Conservation (phyloP, 1,139 yeast genomes). For the Yamadazyma pseudoaaseri region DNA sequence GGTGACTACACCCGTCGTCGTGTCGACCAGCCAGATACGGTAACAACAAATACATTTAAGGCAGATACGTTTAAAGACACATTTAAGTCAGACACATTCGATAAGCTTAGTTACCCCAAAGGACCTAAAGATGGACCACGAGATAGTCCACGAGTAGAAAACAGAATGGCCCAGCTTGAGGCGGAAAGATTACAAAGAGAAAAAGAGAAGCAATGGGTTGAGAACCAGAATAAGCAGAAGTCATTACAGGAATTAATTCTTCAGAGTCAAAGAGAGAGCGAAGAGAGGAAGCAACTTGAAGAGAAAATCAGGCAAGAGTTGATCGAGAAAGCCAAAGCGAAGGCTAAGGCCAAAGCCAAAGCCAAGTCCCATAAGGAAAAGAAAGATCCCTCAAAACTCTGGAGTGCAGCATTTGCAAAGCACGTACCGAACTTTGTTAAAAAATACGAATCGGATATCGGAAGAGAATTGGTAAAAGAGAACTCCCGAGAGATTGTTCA, state of each 20-base stretch:
- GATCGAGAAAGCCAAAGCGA: conserved; percentile 11
- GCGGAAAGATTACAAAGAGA: conserved; percentile 33
- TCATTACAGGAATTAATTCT: conserved; percentile 37
- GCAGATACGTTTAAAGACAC: too few relatives aligned
- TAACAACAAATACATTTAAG: neutral
- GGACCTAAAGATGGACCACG: conserved; percentile 6
- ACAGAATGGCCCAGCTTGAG: conserved; percentile 30
- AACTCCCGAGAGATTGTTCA: conserved; percentile 79
- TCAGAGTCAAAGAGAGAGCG: conserved; percentile 31
- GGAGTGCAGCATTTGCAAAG: conserved; percentile 68
- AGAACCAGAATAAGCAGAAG: conserved; percentile 31
- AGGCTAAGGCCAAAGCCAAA: conserved; percentile 13
- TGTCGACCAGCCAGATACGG: neutral
- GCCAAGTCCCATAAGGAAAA: conserved; percentile 10
- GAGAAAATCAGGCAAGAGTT: conserved; percentile 13
- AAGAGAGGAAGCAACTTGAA: conserved; percentile 17
- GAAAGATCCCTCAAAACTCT: conserved; percentile 28
- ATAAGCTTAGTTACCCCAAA: conserved; percentile 2
- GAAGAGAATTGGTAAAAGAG: conserved; percentile 69
- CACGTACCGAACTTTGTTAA: conserved; percentile 78
- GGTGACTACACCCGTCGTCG: conserved; percentile 1
- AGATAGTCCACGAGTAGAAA: conserved; percentile 10
- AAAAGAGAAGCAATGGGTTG: conserved; percentile 32
- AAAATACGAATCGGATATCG: conserved; percentile 63
- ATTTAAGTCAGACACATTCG: neutral